Conservation (phyloP, 2,329 filamentous ascomycete species). For the Colletotrichum theobromicola region DNA sequence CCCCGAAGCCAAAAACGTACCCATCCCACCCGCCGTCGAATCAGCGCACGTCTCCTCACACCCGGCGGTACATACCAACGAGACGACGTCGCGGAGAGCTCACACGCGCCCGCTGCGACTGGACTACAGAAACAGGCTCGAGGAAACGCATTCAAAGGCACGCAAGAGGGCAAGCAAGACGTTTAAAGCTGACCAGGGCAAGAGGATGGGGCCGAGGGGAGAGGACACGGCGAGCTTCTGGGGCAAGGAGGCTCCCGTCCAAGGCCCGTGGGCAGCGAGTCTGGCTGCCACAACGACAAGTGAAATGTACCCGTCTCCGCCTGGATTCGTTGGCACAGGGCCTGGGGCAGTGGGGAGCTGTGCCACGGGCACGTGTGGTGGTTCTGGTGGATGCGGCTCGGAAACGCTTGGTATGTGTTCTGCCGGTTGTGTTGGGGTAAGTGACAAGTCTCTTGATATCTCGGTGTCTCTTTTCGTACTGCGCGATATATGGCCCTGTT, state of each 20-base stretch:
- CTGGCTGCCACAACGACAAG: constrained; percentile 7
- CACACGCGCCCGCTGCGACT: neutral
- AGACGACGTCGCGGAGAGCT: constrained; percentile 15
- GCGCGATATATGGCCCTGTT: neutral
- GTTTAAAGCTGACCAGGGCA: neutral
- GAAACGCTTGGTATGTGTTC: constrained; percentile 16
- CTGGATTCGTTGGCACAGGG: constrained; percentile 9
- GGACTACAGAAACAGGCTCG: constrained; percentile 4
- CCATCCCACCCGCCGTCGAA: constrained; percentile 47
- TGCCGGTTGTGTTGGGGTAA: constrained; percentile 18
- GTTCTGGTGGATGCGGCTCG: constrained; percentile 9
- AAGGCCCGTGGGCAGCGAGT: constrained; percentile 11
- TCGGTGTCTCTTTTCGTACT: neutral
- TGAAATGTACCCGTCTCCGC: constrained; percentile 19
- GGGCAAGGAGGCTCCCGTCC: constrained; percentile 11
- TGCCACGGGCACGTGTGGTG: constrained; percentile 19
- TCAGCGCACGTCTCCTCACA: constrained; percentile 73
- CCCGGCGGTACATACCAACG: constrained; percentile 58
- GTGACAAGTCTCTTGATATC: neutral
- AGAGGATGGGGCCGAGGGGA: constrained; percentile 21
- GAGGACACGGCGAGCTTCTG: constrained; percentile 17
- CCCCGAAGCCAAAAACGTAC: constrained; percentile 45
- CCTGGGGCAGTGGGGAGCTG: constrained; percentile 15
- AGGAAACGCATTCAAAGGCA: constrained; percentile 16
- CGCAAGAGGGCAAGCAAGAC: constrained; percentile 12